Conservation (phyloP, 2,329 filamentous ascomycete genomes). For the Colletotrichum sp. region DNA sequence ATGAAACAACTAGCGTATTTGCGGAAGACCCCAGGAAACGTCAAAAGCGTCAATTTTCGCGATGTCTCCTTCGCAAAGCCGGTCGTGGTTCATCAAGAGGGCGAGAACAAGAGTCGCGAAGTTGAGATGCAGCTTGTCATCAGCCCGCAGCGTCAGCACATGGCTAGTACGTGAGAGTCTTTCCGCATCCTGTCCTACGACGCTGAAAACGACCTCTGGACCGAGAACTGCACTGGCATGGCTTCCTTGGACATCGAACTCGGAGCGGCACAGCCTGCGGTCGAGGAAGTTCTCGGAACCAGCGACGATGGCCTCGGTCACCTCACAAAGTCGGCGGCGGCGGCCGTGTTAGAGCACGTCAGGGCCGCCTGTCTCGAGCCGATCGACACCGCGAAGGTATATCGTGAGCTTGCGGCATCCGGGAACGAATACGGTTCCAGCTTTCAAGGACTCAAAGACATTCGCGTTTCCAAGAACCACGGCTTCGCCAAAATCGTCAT, state of each 20-base stretch:
- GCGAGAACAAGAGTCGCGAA: not conserved
- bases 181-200: conserved; percentile 35
- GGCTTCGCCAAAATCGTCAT: not conserved
- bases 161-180: conserved; percentile 27
- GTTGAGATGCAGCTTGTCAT: conserved; percentile 19
- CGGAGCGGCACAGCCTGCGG: not conserved
- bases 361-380: no score
- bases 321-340: no score
- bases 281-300: not conserved
- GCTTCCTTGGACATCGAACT: not conserved
- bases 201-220: conserved; percentile 11
- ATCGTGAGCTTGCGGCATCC: not conserved
- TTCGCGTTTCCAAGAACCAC: not conserved
- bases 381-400: no score
- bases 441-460: not conserved
- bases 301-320: not conserved
- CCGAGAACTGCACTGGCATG: conserved; percentile 24
- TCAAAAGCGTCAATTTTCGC: conserved; percentile 6
- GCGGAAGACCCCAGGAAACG: not conserved
- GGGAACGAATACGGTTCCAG: not conserved
- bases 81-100: not conserved
- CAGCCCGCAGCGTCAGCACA: not conserved
- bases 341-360: no score
- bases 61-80: conserved; percentile 21
- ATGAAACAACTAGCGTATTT: conserved; percentile 26